phyloP scores from a whole-genome alignment of 129 eudicot genomes.

The Rutidosis leptorrhynchoides region DNA sequence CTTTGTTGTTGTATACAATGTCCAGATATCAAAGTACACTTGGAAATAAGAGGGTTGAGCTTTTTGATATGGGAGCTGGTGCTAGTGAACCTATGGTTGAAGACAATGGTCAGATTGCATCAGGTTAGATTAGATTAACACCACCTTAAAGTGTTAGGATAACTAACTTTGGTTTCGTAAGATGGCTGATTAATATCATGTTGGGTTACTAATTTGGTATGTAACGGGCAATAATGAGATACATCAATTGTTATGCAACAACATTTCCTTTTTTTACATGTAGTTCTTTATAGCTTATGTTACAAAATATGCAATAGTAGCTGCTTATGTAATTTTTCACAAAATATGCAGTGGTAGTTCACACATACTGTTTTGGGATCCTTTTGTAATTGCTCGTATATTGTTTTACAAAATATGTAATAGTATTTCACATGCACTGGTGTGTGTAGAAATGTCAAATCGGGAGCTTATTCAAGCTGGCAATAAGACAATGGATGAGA shows the following conservation, averaged over 20 bases:
- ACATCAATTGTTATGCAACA: not conserved
- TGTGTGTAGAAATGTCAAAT: conserved; percentile 74
- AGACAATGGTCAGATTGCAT: conserved; percentile 81
- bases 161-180: not conserved
- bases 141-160: not conserved
- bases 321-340: too few species aligned
- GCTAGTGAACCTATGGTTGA: conserved; percentile 82
- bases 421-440: not conserved
- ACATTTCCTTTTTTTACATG: not conserved
- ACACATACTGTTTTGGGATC: too few species aligned
- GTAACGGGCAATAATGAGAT: not conserved
- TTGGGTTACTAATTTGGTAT: not conserved
- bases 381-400: not conserved
- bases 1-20: not conserved
- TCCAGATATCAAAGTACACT: conserved; percentile 89
- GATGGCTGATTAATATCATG: not conserved
- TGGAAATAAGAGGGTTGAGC: conserved; percentile 93
- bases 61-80: conserved; percentile 93
- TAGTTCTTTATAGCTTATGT: not conserved
- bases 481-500: conserved; percentile 76
- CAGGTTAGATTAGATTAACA: conserved; percentile 36
- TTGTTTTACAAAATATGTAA: not conserved
- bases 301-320: too few species aligned
- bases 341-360: too few species aligned
- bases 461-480: conserved; percentile 93